Evolutionary conservation across 164 flowering plant genomes (phyloP), one percentile per base, ranked within the genome.

Genomic region (Dillenia suffruticosa): DNA sequence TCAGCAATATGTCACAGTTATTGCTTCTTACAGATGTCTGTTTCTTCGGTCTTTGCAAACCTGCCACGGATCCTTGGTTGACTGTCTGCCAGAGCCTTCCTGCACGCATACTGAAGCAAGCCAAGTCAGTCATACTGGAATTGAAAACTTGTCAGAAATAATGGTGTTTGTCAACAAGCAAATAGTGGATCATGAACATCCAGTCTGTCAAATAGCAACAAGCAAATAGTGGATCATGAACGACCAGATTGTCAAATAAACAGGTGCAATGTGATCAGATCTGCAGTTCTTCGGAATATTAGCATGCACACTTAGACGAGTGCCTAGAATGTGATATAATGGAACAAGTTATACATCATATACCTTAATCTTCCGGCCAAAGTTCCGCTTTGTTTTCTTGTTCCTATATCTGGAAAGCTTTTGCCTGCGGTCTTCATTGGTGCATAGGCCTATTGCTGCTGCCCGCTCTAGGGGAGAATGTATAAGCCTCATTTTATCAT

Each of bases 1-100:
- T 32, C 0, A 5, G 40, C 40, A 5, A 32, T 32, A 32, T 0
- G 40, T 32, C 40, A 26, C 32, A 32, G 40, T 5, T 5, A 79
- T 63, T 70, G 65, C 78, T 74, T 82, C 81, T 77, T 83, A 59
- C 70, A 63, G 48, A 48, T 67, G 9, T 86, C 85, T 4, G 68
- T 57, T 64, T 89, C 95, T 59, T 87, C 92, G 0, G 86, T 85
- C 83, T 82, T 95, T 0, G 97, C 99, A 75, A 95, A 95, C 78
- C 99, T 81, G 66, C 99, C 99, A 1, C 97, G 92, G 65, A 92
- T 75, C 70, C 99, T 81, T n/a, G 99, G 99, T 66, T 95, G 99
- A 66, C 80, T 91, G 74, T 94, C 98, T 13, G 98, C 98, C 40
- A 94, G 75, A 50, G 97, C 99, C 75, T 95, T 95, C 85, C 99